A percentile compares a stretch with the other conserved stretches of the same genome.
phyloP scores from a whole-genome alignment of 2,329 filamentous ascomycete species.

The Cladophialophora immunda region DNA sequence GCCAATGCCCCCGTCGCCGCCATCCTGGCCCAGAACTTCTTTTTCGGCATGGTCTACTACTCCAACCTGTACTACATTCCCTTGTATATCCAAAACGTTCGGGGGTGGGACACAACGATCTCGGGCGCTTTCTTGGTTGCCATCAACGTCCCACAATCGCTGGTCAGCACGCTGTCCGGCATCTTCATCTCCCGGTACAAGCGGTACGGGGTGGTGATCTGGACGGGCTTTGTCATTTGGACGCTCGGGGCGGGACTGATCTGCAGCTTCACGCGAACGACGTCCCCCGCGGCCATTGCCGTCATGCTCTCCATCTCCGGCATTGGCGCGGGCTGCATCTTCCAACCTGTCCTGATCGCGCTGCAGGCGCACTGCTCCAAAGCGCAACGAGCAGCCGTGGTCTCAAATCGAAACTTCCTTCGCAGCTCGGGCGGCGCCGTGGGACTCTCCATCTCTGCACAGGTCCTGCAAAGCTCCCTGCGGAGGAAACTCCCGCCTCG shows the following conservation, averaged over 20 bases:
- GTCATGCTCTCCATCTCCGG: conserved; percentile 61
- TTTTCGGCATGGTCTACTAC: conserved; percentile 25
- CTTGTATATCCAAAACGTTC: conserved; percentile 21
- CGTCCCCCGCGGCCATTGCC: conserved; percentile 60
- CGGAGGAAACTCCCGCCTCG: conserved; percentile 13
- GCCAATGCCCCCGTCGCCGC: conserved; percentile 18
- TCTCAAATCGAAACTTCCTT: conserved; percentile 70
- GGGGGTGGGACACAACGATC: conserved; percentile 13
- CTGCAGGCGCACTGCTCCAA: conserved; percentile 66
- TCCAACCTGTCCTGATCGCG: conserved; percentile 65
- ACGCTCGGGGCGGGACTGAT: conserved; percentile 64
- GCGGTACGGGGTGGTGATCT: conserved; percentile 68
- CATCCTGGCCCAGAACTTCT: conserved; percentile 25
- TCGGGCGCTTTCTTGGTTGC: conserved; percentile 20
- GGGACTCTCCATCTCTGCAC: conserved; percentile 66
- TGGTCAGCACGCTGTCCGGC: conserved; percentile 55
- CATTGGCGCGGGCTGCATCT: conserved; percentile 62
- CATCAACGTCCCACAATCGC: conserved; percentile 21
- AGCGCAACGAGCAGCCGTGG: conserved; percentile 67
- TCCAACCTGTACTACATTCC: conserved; percentile 21
- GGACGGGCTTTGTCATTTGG: conserved; percentile 56
- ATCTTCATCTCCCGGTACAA: conserved; percentile 66
- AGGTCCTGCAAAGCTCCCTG: conserved; percentile 50
- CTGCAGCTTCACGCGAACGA: conserved; percentile 57
- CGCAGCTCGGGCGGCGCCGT: conserved; percentile 66